phyloP scores from a whole-genome alignment of 305 asterid species.

The Fraxinus xanthoxyloides region DNA sequence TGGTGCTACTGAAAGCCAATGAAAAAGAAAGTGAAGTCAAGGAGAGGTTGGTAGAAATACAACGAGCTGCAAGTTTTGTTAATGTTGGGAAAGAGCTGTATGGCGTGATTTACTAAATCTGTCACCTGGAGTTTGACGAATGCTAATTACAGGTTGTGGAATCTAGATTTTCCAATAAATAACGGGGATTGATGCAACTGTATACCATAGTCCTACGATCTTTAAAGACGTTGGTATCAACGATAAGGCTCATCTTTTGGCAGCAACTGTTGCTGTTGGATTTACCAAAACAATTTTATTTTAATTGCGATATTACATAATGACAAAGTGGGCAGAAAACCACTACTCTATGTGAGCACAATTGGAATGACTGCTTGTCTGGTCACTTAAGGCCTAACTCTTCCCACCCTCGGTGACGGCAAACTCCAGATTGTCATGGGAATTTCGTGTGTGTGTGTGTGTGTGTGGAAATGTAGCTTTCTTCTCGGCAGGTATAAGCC shows the following conservation, averaged over 20 bases:
- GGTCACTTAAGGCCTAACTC: slow-evolving; percentile 42
- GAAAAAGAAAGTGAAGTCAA: slow-evolving; percentile 40
- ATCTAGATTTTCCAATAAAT: slow-evolving; percentile 54
- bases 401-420: slow-evolving; percentile 23
- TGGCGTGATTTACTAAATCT: slow-evolving; percentile 55
- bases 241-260: slow-evolving; percentile 43
- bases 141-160: slow-evolving; percentile 61
- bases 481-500: slow-evolving; percentile 61
- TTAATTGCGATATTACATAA: slow-evolving; percentile 45
- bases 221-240: slow-evolving; percentile 49
- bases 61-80: slow-evolving; percentile 40
- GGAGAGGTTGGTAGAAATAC: slow-evolving; percentile 49
- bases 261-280: slow-evolving; percentile 63
- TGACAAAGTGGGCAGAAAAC: slow-evolving; percentile 53
- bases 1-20: slow-evolving; percentile 42
- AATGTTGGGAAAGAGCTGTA: slow-evolving; percentile 37
- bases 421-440: slow-evolving; percentile 33
- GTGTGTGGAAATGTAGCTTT: slow-evolving; percentile 67
- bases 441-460: slow-evolving; percentile 41
- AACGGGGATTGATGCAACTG: slow-evolving; percentile 64
- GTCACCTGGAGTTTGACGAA: slow-evolving; percentile 41
- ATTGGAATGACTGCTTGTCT: slow-evolving; percentile 57
- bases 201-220: slow-evolving; percentile 56
- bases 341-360: slow-evolving; percentile 54
- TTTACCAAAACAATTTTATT: slow-evolving; percentile 53